phyloP scores from a whole-genome alignment of 192 early-diverging fungal species.

The Fimicolochytrium jonesii region DNA sequence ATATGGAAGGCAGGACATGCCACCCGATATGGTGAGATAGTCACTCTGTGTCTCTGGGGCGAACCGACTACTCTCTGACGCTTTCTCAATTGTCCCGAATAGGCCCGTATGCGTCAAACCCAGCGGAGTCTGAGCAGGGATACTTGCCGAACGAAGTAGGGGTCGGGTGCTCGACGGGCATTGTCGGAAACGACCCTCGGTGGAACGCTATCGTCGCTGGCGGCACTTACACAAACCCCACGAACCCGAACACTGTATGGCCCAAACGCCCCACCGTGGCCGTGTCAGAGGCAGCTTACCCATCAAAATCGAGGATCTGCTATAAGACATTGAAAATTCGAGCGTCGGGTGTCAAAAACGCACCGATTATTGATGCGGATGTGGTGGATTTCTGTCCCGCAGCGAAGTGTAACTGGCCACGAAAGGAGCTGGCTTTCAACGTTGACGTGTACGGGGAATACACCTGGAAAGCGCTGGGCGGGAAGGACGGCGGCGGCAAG shows the following conservation, averaged over 20 bases:
- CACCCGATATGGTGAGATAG: too few relatives aligned
- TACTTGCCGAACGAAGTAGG: slow-evolving; percentile 32
- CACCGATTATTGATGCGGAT: slow-evolving; percentile 12
- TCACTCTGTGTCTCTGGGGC: too few relatives aligned
- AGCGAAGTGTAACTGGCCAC: slow-evolving; percentile 26
- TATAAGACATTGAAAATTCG: slow-evolving; percentile 24
- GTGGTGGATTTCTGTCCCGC: slow-evolving; percentile 41
- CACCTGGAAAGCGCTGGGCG: slow-evolving; percentile 29
- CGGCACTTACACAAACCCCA: slow-evolving; percentile 15
- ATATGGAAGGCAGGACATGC: too few relatives aligned
- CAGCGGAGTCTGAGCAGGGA: slow-evolving; percentile 23
- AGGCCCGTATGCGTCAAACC: slow-evolving; percentile 29
- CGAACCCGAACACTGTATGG: slow-evolving; percentile 26
- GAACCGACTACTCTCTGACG: too few relatives aligned
- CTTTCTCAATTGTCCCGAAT: too few relatives aligned
- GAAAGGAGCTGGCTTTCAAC: slow-evolving; percentile 19
- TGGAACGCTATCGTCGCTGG: slow-evolving; percentile 32
- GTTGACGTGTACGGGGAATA: slow-evolving; percentile 40
- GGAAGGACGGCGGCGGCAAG: slow-evolving; percentile 11
- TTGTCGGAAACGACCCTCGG: slow-evolving; percentile 22
- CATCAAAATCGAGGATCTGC: slow-evolving; percentile 17
- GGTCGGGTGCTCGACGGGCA: slow-evolving; percentile 37
- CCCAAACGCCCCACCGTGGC: slow-evolving; percentile 30
- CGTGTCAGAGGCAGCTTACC: slow-evolving; percentile 27
- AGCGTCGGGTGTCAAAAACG: slow-evolving; percentile 2